Conservation (phyloP, 345 rosid species). For the Aquilaria yunnanensis region DNA sequence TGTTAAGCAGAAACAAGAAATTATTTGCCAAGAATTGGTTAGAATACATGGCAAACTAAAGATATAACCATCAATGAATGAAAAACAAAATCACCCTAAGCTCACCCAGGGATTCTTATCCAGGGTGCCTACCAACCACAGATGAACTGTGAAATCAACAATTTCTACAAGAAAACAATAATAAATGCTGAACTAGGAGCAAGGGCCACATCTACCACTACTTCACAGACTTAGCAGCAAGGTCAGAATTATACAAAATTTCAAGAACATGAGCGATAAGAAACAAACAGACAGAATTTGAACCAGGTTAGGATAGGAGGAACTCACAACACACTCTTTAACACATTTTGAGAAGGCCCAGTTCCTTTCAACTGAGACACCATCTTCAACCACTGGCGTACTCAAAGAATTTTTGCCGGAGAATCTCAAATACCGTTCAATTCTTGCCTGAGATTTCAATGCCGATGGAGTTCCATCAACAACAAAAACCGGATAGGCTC, state of each 20-base stretch:
- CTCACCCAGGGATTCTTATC: no score
- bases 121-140: no score
- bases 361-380: slow-evolving; percentile 67
- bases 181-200: no score
- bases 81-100: no score
- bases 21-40: background rate
- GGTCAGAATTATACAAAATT: background rate
- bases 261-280: background rate
- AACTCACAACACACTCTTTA: slow-evolving; percentile 69
- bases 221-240: no score
- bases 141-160: no score
- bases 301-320: background rate
- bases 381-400: slow-evolving; percentile 35
- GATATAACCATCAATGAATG: no score
- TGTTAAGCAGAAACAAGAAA: background rate
- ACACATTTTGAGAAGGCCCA: slow-evolving; percentile 49
- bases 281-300: background rate
- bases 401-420: slow-evolving; percentile 46
- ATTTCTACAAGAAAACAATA: no score
- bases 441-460: slow-evolving; percentile 67
- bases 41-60: background rate
- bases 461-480: slow-evolving; percentile 88
- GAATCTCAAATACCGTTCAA: slow-evolving; percentile 49
- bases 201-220: no score
- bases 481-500: slow-evolving; percentile 84